Evolutionary conservation across 2,329 filamentous ascomycete species (phyloP), one percentile per base, ranked within the genome.

Genomic region (Parasarocladium wereldwijsianum): DNA sequence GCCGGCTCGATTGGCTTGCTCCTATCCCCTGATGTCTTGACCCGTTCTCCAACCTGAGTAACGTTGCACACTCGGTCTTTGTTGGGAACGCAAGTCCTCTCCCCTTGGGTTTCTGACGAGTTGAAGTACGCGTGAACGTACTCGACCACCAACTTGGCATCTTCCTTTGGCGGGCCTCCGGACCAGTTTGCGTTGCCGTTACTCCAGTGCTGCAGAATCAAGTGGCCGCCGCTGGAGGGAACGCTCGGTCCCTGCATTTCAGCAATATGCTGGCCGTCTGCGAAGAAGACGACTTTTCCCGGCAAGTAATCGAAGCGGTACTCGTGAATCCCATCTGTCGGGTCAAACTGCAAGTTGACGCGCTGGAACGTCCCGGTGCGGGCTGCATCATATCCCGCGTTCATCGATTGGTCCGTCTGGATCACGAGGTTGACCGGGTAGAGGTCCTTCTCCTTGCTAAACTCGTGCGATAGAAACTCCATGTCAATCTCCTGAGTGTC

Each of bases 121-220:
- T 86, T 86, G 57, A 85, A 87, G 50, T 86, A 87, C 0, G 74
- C 75, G 48, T 81, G 83, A 34, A 84, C 64, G 43, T 84, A 84
- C 21, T 62, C 66, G 15, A 86, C 61, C 6, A 63, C 68, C 41
- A 82, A 58, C 12, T 64, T 52, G 0, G 79, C 70, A 41, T 85
- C 74, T 19, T 57, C 37, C 0, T 40, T 39, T 1, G 81, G 80
- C 3, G 81, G 81, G 0, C 80, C 81, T 9, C 62, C 71, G 23
- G 74, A 79, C 81, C 81, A 87, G 2, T 57, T 44, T 5, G 60
- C 46, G 44, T 85, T 76, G 19, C 80, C 80, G 40, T 85, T 86
- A 47, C 76, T 82, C 80, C 80, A 75, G 48, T 86, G 80, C 42
- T 74, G 77, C 32, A 87, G 52, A 29, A 81, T 69, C 24, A 87